Base-by-base conservation (phyloP, 2,329 filamentous ascomycete species). In the Westerdykella aurantiaca region DNA sequence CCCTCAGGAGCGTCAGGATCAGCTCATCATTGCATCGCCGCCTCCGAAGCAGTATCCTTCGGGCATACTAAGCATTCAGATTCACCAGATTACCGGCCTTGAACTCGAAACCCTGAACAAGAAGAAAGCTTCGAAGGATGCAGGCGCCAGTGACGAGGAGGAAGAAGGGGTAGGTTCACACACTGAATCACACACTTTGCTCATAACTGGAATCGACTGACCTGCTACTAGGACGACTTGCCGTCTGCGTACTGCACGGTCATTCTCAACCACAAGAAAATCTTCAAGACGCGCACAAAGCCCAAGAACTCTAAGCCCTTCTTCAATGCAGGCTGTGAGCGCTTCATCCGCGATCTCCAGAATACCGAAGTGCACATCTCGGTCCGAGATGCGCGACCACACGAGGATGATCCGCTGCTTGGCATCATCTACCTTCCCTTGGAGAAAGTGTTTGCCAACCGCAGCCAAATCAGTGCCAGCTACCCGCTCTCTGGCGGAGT, bases 281-380 rank as follows among this genome's bases (percentile, higher is more conserved):
- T 78, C 11, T 89, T 83, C 68, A 81, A 77, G 54, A 86, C 85
- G 2, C 72, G 85, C 13, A 86, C 85, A 0, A 88, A 89, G 65
- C 85, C 85, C 1, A 86, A 87, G 68, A 88, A 87, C 49, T 76
- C 81, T 0, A 87, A 86, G 55, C 85, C 85, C 0, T 88, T 88
- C 64, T 88, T 85, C 72, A 88, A 88, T 51, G 85, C 85, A 2
- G 82, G 82, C 5, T 86, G 80, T 2, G 85, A 89, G 61, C 77
- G 82, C 5, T 86, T 87, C 50, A 74, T 88, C 33, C 72, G 79
- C 11, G 81, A 88, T 58, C 87, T 83, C 77, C 72, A 71, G 13
- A 79, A 75, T 11, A 77, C 81, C 1, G 83, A 88, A 59, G 72
- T 88, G 25, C 82, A 85, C 50, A 69, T 89, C 23, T 73, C 77